Base-by-base conservation (phyloP, 2,329 filamentous ascomycete species). In the Penicillium sp. region DNA sequence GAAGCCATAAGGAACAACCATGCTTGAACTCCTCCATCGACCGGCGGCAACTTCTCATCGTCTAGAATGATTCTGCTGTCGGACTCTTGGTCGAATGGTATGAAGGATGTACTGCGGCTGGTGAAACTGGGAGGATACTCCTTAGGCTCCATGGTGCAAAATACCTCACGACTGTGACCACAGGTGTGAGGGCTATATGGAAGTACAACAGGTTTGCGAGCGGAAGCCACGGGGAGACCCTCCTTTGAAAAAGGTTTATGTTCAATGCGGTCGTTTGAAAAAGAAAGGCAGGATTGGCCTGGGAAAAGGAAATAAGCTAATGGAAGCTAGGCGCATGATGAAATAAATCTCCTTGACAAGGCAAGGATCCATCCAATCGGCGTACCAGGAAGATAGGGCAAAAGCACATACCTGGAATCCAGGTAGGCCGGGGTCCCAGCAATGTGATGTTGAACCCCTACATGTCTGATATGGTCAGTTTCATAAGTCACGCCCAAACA, bases 1-100 rank as follows among this genome's bases (percentile, higher is more conserved):
- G 60, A 60, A 2, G 62, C 62, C 21, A 60, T 39, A 21, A 65
- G 44, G 40, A 65, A 65, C 6, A 65, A 52, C 62, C 62, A 65
- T 54, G 62, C 62, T 18, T 62, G 53, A 8, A 46, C 27, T 7
- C 62, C 62, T n/a, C 60, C 52, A 51, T 65, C 62, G 1, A 63
- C 39, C 3, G 55, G 51, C 15, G 61, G 61, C 15, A 60, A 16
- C 3, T 49, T 50, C 18, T 54, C 21, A 5, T 60, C 54, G 4
- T 49, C 32, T 8, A n/a, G 6, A 13, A 41, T 47, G 7, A 44
- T 39, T 40, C 34, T 21, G 23, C 21, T 48, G 31, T 53, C 46
- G 6, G 46, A 48, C 29, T 54, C 48, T 51, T 60, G 52, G 16
- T 40, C 53, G 7, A 31, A 60, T 6, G 44, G 44, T 27, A 21